Base-by-base conservation (phyloP, 208 protist species). In the Sergeia podlipaevii region DNA sequence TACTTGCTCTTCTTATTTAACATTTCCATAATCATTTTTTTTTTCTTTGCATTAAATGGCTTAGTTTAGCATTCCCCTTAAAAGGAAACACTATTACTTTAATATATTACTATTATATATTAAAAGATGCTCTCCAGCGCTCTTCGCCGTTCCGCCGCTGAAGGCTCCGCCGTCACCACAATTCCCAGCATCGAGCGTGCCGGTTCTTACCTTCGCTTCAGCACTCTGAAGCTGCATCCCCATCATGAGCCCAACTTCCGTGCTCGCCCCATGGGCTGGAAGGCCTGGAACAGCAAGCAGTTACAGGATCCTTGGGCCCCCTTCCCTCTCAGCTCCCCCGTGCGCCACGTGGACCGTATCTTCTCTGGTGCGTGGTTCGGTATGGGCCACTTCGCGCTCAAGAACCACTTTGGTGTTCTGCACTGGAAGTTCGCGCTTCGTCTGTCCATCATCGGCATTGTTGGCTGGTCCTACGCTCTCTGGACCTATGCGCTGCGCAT, bases 191-290 rank as follows among this genome's bases (percentile, higher is more conserved):
- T 91, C 59, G 76, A 80, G 42, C 75, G 83, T 20, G 83, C 83
- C n/a, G 66, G 70, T 30, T 39, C 62, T 29, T 86, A 87, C 76
- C 77, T 79, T 46, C 78, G 79, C 69, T 91, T 87, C 70, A 91
- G 51, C 68, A 88, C 83, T 13, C 79, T 91, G 36, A 71, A 73
- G 39, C 8, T 83, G 26, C 83, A 87, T 60, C 68, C 76, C 3
- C 83, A 91, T 64, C 43, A 75, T 32, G 83, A 91, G 70, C 63
- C 72, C 29, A 91, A 91, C 70, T 91, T 81, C 52, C 75, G 83
- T 30, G 83, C 78, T 29, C 73, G 78, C 18, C 83, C 83, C 4
- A 65, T 70, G 3, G 83, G 83, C 30, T 88, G 75, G 77, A 78
- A 76, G 65, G 83, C 47, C n/a, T 91, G 83, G 83, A 87, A 81